Percentiles rank a stretch among this genome's conserved stretches.
These are phyloP conservation scores for Amanita rimosa DNA, from an alignment of 768 basidiomycete species.

Conservation along the genomic window DNA sequence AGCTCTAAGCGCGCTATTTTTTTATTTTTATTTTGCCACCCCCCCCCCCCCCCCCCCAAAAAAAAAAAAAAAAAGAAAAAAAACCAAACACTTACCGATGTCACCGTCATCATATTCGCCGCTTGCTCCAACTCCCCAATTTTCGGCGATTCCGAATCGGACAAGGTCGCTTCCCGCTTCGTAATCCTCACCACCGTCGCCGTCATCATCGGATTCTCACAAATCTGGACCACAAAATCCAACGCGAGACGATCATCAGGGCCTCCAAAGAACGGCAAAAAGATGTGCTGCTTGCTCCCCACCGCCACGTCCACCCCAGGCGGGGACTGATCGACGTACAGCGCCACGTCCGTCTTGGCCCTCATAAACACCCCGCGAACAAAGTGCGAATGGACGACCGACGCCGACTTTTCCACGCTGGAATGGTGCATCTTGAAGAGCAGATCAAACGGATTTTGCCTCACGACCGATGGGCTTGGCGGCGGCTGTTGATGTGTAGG, in stretches of 20 bases:
- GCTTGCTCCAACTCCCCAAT: slow-evolving; percentile 17
- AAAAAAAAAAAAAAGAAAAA: not conserved
- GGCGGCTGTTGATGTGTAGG: too few relatives aligned
- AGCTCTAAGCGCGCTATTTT: too few relatives aligned
- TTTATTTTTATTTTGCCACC: too few relatives aligned
- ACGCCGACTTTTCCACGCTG: slow-evolving; percentile 29
- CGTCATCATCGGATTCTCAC: slow-evolving; percentile 48
- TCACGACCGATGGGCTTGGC: not conserved
- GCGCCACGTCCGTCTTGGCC: slow-evolving; percentile 62
- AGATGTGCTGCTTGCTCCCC: slow-evolving; percentile 46
- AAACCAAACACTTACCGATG: slow-evolving; percentile 31
- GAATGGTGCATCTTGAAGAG: slow-evolving; percentile 34
- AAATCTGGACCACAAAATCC: slow-evolving; percentile 77
- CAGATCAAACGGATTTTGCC: slow-evolving; percentile 59
- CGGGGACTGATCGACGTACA: slow-evolving; percentile 67
- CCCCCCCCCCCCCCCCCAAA: too few relatives aligned
- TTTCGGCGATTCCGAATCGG: slow-evolving; percentile 14
- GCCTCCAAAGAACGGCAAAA: slow-evolving; percentile 90
- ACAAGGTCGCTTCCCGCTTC: slow-evolving; percentile 28
- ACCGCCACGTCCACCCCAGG: slow-evolving; percentile 11
- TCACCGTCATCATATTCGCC: slow-evolving; percentile 30
- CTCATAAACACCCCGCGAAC: slow-evolving; percentile 72
- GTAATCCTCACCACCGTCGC: slow-evolving; percentile 68
- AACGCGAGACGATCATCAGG: slow-evolving; percentile 86
- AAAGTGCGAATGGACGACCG: slow-evolving; percentile 68